Percentiles rank a stretch among this genome's conserved stretches.
Evolutionary conservation across 495 filamentous ascomycete genomes (phyloP).

Genomic region (Aspergillus asperescens): DNA sequence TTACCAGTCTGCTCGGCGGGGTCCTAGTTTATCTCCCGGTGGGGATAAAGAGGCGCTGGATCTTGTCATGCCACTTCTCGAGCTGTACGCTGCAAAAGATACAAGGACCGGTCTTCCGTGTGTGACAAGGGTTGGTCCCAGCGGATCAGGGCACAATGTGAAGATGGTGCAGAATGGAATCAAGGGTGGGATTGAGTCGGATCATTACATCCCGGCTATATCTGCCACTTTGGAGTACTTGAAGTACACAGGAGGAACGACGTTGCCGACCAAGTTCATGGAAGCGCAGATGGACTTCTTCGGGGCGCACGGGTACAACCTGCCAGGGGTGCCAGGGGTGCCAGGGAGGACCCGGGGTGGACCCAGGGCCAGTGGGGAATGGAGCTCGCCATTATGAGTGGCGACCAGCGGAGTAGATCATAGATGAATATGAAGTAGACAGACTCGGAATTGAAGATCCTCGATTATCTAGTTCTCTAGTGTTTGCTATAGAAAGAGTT

Average conservation of each 20-base stretch:
- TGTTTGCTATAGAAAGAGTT: too few relatives aligned
- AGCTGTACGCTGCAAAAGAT: conserved; percentile 48
- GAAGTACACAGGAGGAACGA: conserved; percentile 55
- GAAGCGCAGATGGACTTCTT: conserved; percentile 75
- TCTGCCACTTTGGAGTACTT: conserved; percentile 63
- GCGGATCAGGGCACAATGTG: conserved; percentile 65
- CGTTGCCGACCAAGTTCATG: conserved; percentile 64
- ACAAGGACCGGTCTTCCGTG: conserved; percentile 47
- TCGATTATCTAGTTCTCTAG: too few relatives aligned
- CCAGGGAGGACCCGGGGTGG: too few relatives aligned
- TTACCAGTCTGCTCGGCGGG: conserved; percentile 55
- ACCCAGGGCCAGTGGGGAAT: conserved; percentile 37
- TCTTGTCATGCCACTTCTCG: conserved; percentile 45
- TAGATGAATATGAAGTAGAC: too few relatives aligned
- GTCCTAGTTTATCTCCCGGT: conserved; percentile 1
- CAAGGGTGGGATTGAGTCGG: conserved; percentile 64
- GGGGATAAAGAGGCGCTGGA: conserved; percentile 1
- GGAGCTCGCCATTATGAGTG: conserved; percentile 43
- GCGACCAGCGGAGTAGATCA: conserved; percentile 18
- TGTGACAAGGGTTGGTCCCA: conserved; percentile 55
- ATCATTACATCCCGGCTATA: conserved; percentile 60
- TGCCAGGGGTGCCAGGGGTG: conserved; percentile 33
- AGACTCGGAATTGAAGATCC: too few relatives aligned
- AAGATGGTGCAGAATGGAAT: conserved; percentile 76
- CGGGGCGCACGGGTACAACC: conserved; percentile 64